Percentiles rank a stretch among this genome's conserved stretches.
Evolutionary conservation across 2,329 filamentous ascomycete species (phyloP).

Genomic region (Bipolaris victoriae): DNA sequence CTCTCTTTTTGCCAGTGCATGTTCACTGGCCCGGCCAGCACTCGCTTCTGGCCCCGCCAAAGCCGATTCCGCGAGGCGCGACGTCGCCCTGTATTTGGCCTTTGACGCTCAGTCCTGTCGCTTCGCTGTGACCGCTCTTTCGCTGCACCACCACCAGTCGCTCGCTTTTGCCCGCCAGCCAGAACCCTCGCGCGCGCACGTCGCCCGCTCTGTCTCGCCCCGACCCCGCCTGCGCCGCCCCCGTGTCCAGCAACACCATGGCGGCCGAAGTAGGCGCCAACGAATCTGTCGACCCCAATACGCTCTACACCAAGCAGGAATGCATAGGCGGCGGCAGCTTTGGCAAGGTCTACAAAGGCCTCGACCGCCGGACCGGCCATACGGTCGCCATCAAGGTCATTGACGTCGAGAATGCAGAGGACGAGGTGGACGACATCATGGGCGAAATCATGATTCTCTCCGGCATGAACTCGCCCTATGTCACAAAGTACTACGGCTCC

Average conservation of each 20-base stretch:
- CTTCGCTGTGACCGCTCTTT: constrained; percentile 14
- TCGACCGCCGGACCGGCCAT: constrained; percentile 91
- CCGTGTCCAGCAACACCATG: constrained; percentile 21
- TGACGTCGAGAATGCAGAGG: constrained; percentile 97
- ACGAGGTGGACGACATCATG: constrained; percentile 99
- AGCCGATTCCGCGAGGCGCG: not conserved
- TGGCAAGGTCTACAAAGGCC: constrained; percentile 97
- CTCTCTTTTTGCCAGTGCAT: not conserved
- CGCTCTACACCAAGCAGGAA: constrained; percentile 81
- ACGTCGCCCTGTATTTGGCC: constrained; percentile 1
- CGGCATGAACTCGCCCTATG: constrained; percentile 92
- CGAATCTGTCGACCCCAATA: constrained; percentile 78
- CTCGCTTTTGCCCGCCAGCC: constrained; percentile 4
- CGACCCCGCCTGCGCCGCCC: not conserved
- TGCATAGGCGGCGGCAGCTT: constrained; percentile 91
- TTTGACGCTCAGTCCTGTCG: constrained; percentile 8
- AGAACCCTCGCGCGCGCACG: constrained; percentile 1
- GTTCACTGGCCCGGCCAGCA: not conserved
- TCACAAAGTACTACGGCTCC: constrained; percentile 97
- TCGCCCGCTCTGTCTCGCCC: not conserved
- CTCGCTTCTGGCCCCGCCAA: not conserved
- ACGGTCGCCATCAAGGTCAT: constrained; percentile 98
- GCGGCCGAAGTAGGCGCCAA: constrained; percentile 46
- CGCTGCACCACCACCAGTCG: constrained; percentile 2
- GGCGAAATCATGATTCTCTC: constrained; percentile 98